These are phyloP conservation scores for Tolypocladium ophioglossoides DNA, from an alignment of 2,329 filamentous ascomycete species.

Conservation along the genomic window DNA sequence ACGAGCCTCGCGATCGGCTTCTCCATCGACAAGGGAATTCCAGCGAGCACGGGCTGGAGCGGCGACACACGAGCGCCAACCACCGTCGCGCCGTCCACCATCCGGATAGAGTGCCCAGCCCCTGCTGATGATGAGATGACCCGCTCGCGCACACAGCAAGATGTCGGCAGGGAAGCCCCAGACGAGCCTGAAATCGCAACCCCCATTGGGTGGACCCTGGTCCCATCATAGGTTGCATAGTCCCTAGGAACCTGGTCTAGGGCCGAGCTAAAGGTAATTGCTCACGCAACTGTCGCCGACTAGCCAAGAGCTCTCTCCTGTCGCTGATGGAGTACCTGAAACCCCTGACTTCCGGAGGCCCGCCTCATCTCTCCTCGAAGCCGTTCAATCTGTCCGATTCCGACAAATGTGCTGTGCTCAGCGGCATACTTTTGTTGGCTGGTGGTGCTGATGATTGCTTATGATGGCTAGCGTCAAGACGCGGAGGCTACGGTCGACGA, in stretches of 20 bases:
- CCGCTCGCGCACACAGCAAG: background rate
- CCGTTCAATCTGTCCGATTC: background rate
- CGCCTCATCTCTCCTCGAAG: slow-evolving; percentile 1
- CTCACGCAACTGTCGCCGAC: background rate
- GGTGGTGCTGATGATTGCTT: background rate
- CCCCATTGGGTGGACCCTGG: background rate
- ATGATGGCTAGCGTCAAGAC: background rate
- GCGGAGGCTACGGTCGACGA: background rate
- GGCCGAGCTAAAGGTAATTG: background rate
- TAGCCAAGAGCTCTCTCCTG: background rate
- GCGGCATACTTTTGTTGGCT: background rate
- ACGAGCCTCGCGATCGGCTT: background rate
- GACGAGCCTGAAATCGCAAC: background rate
- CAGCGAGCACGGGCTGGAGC: background rate
- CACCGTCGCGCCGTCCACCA: background rate
- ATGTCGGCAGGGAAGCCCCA: background rate
- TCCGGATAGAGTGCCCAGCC: background rate
- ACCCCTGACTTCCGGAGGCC: background rate
- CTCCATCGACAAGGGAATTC: background rate
- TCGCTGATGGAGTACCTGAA: slow-evolving; percentile 1
- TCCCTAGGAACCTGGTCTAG: background rate
- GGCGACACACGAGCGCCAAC: too few species aligned
- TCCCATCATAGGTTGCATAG: background rate
- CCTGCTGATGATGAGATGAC: background rate
- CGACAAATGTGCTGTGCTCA: background rate